Evolutionary conservation across 441 rosid genomes (phyloP), one percentile per base, ranked within the genome.

Genomic region (Manihot esculenta): DNA sequence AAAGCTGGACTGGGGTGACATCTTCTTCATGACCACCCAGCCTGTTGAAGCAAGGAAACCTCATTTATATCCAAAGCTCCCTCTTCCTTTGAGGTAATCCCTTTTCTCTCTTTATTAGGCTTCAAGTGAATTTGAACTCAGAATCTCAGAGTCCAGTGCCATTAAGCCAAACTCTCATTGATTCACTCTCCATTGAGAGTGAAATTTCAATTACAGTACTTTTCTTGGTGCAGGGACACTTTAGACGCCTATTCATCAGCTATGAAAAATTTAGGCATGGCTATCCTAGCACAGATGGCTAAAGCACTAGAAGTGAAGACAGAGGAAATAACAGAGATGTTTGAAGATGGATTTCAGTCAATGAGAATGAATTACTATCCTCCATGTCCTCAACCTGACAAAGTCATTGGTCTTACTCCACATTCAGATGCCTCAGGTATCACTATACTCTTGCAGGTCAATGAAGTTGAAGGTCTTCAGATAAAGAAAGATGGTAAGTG

Each of bases 311-410:
- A 69, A 15, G 77, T 81, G 2, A 72, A 72, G 3, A 53, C 18
- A 41, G 54, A 66, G 33, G 85, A 82, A 75, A 71, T 85, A 72
- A 62, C 33, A n/a, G 84, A 78, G n/a, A 8, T 78, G 11, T 78
- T 85, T 15, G 83, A 80, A 20, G 82, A 80, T 24, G 88, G 83
- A 51, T 50, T 66, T 38, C 88, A 82, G 51, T 8, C 84, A 5
- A 62, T 82, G 78, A 82, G 86, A 75, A 73, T 84, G 84, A 84
- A 87, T 71, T 87, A 80, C 59, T 87, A 85, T 63, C 89, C 88
- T 38, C 84, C 86, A 13, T 72, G 80, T 41, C 78, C 83, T 0
- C 50, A 74, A 8, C 81, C 80, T 2, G 74, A 80, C 8, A 59
- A 30, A 30, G 78, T 69, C 18, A 71, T 80, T 33, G 80, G 83